Evolutionary conservation across 1,284 basidiomycete species (phyloP).

Genomic region (Ganoderma sp.): DNA sequence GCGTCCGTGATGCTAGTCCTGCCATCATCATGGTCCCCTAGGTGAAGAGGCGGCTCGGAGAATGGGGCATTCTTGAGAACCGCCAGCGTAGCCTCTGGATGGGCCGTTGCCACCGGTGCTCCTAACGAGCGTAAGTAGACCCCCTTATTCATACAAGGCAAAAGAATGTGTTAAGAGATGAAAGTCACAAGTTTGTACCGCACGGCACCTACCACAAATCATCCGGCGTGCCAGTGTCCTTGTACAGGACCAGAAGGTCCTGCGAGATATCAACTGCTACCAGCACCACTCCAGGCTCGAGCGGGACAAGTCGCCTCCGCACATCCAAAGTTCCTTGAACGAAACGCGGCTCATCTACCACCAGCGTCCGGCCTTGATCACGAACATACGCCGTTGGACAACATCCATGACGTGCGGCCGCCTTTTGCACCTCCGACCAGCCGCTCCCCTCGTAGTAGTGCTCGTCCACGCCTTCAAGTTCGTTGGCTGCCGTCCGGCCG

Average conservation of each 20-base stretch:
- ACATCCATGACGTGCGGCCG: not conserved
- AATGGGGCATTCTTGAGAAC: not conserved
- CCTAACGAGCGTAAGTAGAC: not conserved
- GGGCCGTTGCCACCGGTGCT: not conserved
- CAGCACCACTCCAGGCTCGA: not conserved
- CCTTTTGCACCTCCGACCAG: not conserved
- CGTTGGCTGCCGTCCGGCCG: not conserved
- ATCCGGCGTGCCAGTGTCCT: not conserved
- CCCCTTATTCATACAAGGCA: not conserved
- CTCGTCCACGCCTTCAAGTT: not conserved
- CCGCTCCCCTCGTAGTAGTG: not conserved
- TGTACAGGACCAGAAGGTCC: not conserved
- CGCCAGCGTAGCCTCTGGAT: not conserved
- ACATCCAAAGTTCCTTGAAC: not conserved
- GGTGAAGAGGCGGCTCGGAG: not conserved
- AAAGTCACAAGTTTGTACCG: not conserved
- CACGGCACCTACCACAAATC: not conserved
- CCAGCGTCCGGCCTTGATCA: not conserved
- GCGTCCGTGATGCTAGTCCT: not conserved
- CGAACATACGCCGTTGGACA: not conserved
- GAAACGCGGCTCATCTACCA: not conserved
- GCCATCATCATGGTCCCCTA: not conserved
- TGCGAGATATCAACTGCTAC: not conserved
- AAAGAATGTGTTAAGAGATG: not conserved
- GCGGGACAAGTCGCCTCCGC: not conserved